A percentile compares a stretch with the other conserved stretches of the same genome.
Evolutionary conservation across 306 rosid species (phyloP).

Genomic region (Hippophae tibetana): DNA sequence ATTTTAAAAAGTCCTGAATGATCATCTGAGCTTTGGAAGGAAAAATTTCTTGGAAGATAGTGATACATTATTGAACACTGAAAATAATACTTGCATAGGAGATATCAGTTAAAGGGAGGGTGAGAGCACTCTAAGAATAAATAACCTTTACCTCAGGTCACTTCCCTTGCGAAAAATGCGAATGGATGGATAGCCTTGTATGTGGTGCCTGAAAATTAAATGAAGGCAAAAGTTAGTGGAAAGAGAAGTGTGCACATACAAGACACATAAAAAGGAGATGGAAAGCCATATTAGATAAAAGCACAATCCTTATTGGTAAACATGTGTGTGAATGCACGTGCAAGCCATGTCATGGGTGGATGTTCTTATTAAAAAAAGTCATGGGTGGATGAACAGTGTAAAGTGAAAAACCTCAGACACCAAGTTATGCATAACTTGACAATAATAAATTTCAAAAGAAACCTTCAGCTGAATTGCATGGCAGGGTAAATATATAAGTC

Average conservation of each 20-base stretch:
- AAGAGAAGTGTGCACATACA: constrained; percentile 11
- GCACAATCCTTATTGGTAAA: not conserved
- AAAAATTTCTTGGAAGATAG: no score
- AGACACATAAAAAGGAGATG: not conserved
- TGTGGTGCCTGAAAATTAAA: constrained; percentile 67
- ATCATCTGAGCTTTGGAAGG: no score
- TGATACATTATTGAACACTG: no score
- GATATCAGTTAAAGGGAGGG: not conserved
- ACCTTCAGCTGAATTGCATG: no score
- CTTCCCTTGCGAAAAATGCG: constrained; percentile 95
- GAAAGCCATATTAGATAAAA: not conserved
- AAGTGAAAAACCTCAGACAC: no score
- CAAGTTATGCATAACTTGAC: no score
- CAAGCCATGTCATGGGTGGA: not conserved
- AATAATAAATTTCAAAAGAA: no score
- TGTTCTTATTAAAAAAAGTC: no score
- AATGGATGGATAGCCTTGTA: constrained; percentile 96
- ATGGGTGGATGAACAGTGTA: no score
- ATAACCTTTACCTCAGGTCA: constrained; percentile 64
- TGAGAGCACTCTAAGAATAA: constrained; percentile 5
- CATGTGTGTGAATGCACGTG: not conserved
- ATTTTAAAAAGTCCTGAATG: no score
- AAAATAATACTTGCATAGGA: no score
- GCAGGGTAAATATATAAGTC: no score
- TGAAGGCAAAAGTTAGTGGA: constrained; percentile 16